Evolutionary conservation across 1,284 basidiomycete genomes (phyloP).

Genomic region (Rhodotorula sp.): DNA sequence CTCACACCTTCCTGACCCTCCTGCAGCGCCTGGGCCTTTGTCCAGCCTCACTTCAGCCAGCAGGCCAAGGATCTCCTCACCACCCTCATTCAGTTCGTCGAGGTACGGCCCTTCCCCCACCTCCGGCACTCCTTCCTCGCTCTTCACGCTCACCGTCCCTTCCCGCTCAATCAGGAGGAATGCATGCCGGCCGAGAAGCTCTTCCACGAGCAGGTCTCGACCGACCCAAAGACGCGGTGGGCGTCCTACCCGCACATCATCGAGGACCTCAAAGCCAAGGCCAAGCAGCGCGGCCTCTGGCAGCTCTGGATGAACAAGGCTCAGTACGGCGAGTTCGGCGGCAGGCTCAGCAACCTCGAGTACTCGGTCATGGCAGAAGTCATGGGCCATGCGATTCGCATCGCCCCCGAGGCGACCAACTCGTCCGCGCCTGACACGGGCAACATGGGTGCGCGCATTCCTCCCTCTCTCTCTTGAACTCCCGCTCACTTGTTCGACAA

Average conservation of each 20-base stretch:
- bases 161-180: slow-evolving; percentile 66
- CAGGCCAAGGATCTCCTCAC: slow-evolving; percentile 81
- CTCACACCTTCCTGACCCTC: neutral
- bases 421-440: slow-evolving; percentile 44
- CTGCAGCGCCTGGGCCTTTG: slow-evolving; percentile 50
- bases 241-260: slow-evolving; percentile 73
- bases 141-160: neutral
- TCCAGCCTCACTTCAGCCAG: slow-evolving; percentile 65
- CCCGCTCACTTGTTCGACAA: neutral
- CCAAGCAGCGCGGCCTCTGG: slow-evolving; percentile 87
- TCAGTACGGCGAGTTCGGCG: slow-evolving; percentile 74
- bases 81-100: slow-evolving; percentile 80
- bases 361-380: slow-evolving; percentile 97
- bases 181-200: slow-evolving; percentile 76
- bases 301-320: slow-evolving; percentile 93
- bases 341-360: slow-evolving; percentile 91
- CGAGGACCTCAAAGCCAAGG: slow-evolving; percentile 83
- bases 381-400: slow-evolving; percentile 64
- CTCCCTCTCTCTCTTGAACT: neutral
- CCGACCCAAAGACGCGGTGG: slow-evolving; percentile 77
- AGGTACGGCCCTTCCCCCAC: slow-evolving; percentile 58
- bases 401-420: slow-evolving; percentile 48
- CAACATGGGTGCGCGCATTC: slow-evolving; percentile 10
- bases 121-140: neutral
- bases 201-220: slow-evolving; percentile 79